These are phyloP conservation scores for Nepenthes alata DNA, from an alignment of 179 eudicot species.

Conservation along the genomic window DNA sequence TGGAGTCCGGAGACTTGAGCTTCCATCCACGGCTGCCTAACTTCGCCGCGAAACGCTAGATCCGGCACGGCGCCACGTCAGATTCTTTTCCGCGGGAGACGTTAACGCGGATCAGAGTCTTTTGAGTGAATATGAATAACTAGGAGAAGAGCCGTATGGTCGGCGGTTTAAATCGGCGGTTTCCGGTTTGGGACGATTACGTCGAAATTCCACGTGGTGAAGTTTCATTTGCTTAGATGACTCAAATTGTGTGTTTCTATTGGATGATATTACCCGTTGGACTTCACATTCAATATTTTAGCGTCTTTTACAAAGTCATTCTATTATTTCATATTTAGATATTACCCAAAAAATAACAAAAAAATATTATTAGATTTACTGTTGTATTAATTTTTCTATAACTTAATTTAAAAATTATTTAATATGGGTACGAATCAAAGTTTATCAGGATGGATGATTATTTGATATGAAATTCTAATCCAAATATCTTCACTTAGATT, in stretches of 20 bases:
- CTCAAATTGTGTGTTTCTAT: constrained; percentile 12
- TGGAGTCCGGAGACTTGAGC: constrained; percentile 54
- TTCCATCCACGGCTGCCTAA: constrained; percentile 33
- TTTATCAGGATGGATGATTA: no score
- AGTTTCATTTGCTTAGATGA: constrained; percentile 12
- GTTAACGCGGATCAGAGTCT: constrained; percentile 8
- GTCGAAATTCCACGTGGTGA: constrained; percentile 22
- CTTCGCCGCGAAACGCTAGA: constrained; percentile 21
- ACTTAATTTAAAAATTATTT: no score
- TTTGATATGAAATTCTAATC: no score
- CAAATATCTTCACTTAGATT: no score
- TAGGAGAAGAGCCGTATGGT: not conserved
- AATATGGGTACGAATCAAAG: no score
- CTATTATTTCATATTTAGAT: no score
- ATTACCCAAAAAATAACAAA: no score
- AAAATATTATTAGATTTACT: no score
- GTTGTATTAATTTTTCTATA: no score
- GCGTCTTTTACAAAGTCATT: no score
- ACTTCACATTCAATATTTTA: no score
- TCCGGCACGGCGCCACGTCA: constrained; percentile 10
- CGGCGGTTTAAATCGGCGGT: not conserved
- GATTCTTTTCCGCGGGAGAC: constrained; percentile 6
- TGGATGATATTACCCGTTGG: constrained; percentile 18
- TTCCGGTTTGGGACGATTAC: constrained; percentile 9
- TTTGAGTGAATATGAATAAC: no score